Evolutionary conservation across 2,329 filamentous ascomycete species (phyloP).

Genomic region (Curvularia eragrostidis): DNA sequence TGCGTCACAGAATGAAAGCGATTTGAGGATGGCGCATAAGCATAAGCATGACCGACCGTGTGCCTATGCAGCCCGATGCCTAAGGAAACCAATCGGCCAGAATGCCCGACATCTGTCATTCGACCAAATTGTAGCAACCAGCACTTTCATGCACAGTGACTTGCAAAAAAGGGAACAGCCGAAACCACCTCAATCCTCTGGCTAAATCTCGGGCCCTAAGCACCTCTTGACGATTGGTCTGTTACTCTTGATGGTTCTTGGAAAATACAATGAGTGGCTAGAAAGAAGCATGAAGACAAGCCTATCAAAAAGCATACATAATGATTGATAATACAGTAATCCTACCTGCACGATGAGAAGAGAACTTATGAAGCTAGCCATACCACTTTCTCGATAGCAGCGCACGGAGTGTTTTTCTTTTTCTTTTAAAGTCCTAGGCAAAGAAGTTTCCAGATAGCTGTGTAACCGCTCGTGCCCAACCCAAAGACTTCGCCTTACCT

Average conservation of each 20-base stretch:
- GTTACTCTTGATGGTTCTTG: not conserved
- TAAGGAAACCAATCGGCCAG: slow-evolving; percentile 1
- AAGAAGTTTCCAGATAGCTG: not conserved
- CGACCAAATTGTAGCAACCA: not conserved
- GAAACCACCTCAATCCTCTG: not conserved
- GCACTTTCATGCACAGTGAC: slow-evolving; percentile 1
- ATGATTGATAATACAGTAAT: not conserved
- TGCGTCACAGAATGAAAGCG: slow-evolving; percentile 2
- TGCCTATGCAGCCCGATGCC: slow-evolving; percentile 6
- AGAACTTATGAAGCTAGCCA: not conserved
- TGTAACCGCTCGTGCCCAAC: not conserved
- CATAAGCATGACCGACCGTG: slow-evolving; percentile 1
- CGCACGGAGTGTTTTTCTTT: not conserved
- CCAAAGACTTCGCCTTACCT: slow-evolving; percentile 1
- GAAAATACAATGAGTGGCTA: slow-evolving; percentile 1
- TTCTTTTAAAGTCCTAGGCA: not conserved
- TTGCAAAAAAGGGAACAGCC: not conserved
- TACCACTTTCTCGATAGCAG: not conserved
- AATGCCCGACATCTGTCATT: not conserved
- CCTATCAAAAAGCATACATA: not conserved
- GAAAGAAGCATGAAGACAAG: not conserved
- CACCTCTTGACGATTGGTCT: slow-evolving; percentile 5
- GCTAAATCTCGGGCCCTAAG: not conserved
- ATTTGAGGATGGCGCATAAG: slow-evolving; percentile 10
- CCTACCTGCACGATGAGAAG: not conserved